These are phyloP conservation scores for Anisodus tanguticus DNA, from an alignment of 257 asterid species.

Conservation along the genomic window DNA sequence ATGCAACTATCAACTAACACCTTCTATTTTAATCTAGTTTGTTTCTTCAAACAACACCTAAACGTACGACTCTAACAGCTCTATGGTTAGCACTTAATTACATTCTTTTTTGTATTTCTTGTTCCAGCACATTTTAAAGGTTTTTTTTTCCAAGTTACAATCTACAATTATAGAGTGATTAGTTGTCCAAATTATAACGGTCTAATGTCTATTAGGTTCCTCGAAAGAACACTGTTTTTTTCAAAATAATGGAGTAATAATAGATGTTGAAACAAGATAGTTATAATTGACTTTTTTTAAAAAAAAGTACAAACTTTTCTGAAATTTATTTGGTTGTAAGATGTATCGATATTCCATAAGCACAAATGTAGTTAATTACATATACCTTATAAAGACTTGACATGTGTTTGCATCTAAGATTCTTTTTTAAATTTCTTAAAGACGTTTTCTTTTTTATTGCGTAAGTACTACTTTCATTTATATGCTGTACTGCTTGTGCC, in stretches of 20 bases:
- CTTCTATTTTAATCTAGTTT: too few species aligned
- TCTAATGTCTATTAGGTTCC: not conserved
- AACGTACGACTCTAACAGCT: too few species aligned
- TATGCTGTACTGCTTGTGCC: slow-evolving; percentile 3
- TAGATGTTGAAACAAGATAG: not conserved
- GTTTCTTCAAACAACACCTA: too few species aligned
- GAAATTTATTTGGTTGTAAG: not conserved
- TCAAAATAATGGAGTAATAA: not conserved
- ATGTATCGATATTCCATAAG: not conserved
- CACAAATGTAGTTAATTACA: not conserved
- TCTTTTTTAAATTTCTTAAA: not conserved
- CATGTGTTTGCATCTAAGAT: not conserved
- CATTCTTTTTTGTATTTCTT: too few species aligned
- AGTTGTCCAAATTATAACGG: not conserved
- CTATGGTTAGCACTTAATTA: too few species aligned
- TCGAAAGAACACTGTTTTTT: not conserved
- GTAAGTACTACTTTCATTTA: not conserved
- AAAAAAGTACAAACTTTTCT: not conserved
- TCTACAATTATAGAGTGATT: not conserved
- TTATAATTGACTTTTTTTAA: not conserved
- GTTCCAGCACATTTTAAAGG: too few species aligned
- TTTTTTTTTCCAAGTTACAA: not conserved
- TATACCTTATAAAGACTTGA: not conserved
- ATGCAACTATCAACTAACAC: too few species aligned
- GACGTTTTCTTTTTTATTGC: not conserved